These are phyloP conservation scores for Nakaseomyces sp. DNA, from an alignment of 1,139 yeast genomes.

Conservation along the genomic window DNA sequence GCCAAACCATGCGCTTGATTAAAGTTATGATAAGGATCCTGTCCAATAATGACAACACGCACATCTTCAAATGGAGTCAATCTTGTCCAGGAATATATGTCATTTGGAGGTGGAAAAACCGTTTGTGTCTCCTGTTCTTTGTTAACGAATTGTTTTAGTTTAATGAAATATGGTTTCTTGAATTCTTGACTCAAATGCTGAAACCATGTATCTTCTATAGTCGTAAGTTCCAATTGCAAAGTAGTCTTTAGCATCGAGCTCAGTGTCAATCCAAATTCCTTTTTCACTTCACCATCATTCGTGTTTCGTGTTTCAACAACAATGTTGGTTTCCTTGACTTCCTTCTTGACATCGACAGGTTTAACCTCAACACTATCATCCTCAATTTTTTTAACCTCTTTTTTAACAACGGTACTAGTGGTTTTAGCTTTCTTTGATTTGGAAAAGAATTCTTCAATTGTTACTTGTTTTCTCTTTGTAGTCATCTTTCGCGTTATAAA, in stretches of 20 bases:
- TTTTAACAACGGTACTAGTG: not conserved
- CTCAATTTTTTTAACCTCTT: not conserved
- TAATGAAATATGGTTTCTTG: slow-evolving; percentile 78
- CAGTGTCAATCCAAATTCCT: slow-evolving; percentile 45
- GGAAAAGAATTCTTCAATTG: slow-evolving; percentile 19
- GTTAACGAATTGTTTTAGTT: slow-evolving; percentile 40
- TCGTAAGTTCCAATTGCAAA: slow-evolving; percentile 56
- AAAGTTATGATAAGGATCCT: slow-evolving; percentile 89
- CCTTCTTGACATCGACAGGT: too few relatives aligned
- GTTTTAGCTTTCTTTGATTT: slow-evolving; percentile 10
- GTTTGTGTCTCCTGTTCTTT: slow-evolving; percentile 20
- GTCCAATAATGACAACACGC: slow-evolving; percentile 80
- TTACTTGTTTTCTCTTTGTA: slow-evolving; percentile 14
- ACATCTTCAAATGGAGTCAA: slow-evolving; percentile 69
- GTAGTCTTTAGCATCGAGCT: slow-evolving; percentile 45
- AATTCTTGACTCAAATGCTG: slow-evolving; percentile 58
- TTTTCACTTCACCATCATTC: slow-evolving; percentile 10
- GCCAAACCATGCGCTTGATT: slow-evolving; percentile 97
- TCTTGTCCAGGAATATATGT: slow-evolving; percentile 91
- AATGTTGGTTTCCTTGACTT: not conserved
- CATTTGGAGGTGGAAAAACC: slow-evolving; percentile 68
- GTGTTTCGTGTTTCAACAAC: too few relatives aligned
- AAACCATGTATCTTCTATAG: slow-evolving; percentile 76
- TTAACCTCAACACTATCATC: too few relatives aligned
- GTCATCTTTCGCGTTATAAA: not conserved